These are phyloP conservation scores for Theobroma cacao DNA, from an alignment of 345 rosid genomes.

Conservation along the genomic window DNA sequence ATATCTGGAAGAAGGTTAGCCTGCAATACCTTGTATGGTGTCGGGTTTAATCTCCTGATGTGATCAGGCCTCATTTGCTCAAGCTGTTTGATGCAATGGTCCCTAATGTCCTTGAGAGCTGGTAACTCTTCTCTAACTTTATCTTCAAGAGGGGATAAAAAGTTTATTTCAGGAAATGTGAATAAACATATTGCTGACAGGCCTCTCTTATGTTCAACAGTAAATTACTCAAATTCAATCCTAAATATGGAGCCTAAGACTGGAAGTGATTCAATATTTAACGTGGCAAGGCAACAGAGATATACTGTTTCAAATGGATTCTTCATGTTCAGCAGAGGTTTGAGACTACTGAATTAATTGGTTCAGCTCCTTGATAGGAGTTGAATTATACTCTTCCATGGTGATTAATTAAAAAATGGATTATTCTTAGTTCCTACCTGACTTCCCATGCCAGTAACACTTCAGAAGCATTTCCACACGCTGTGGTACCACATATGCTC, in stretches of 20 bases:
- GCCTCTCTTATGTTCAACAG: not conserved
- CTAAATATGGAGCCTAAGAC: not conserved
- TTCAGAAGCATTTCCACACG: conserved; percentile 85
- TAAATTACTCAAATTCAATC: not conserved
- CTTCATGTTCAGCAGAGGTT: no score
- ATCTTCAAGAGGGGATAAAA: conserved; percentile 38
- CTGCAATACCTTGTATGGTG: conserved; percentile 78
- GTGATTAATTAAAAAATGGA: not conserved
- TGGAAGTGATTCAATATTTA: not conserved
- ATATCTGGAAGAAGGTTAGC: not conserved
- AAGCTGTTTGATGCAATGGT: conserved; percentile 80
- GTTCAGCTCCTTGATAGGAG: not conserved
- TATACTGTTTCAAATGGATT: no score
- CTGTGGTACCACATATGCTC: conserved; percentile 93
- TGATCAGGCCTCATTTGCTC: conserved; percentile 92
- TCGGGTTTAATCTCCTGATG: conserved; percentile 90
- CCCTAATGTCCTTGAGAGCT: conserved; percentile 57
- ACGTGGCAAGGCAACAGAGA: not conserved
- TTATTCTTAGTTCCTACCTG: conserved; percentile 46
- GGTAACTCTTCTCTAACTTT: conserved; percentile 69
- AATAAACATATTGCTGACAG: not conserved
- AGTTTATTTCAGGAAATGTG: not conserved
- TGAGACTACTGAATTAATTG: not conserved
- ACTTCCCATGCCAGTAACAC: conserved; percentile 86
- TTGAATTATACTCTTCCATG: not conserved